Evolutionary conservation across 352 stramenopile genomes (phyloP), one percentile per base, ranked within the genome.

Genomic region (Pythium insidiosum): DNA sequence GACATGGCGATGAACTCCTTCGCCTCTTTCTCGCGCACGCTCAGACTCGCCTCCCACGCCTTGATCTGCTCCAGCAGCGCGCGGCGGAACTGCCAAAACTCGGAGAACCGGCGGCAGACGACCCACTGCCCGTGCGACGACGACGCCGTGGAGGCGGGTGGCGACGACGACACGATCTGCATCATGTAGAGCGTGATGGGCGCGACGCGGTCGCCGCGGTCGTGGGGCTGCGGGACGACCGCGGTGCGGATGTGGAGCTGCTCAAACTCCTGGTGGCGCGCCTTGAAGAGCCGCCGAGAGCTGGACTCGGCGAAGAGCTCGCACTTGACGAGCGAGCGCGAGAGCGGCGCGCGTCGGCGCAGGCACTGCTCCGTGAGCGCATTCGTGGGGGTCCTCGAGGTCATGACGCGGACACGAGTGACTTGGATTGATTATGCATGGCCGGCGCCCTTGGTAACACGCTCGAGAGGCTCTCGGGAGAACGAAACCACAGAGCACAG

Each of bases 161-260:
- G 5, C 35, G 4, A 22, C 54, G 68, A 39, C 65, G 76, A 43
- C 56, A 55, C 53, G n/a, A 84, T 77, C 42, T 73, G 59, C 36
- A 88, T 59, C 38, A 68, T 65, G 63, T 88, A 88, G 12, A 84
- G 44, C 18, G 75, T 88, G 40, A 84, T 74, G 25, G 69, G 72
- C 38, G 70, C 41, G 3, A 45, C 28, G 26, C 5, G n/a, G n/a
- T 31, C 16, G 44, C 41, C 23, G 38, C 39, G 13, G 21, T 56
- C 5, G 42, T 40, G 18, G 45, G 15, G 25, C 41, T 56, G n/a
- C n/a, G n/a, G n/a, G 6, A 49, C 48, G 15, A 56, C 38, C 31
- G 24, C 29, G 34, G 65, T 71, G 48, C 48, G 55, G 37, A 83
- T 78, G 37, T 73, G 56, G 37, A 83, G 40, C 34, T 79, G 66